Evolutionary conservation across 352 stramenopile species (phyloP), one percentile per base, ranked within the genome.

Genomic region (Phytophthora meadii): DNA sequence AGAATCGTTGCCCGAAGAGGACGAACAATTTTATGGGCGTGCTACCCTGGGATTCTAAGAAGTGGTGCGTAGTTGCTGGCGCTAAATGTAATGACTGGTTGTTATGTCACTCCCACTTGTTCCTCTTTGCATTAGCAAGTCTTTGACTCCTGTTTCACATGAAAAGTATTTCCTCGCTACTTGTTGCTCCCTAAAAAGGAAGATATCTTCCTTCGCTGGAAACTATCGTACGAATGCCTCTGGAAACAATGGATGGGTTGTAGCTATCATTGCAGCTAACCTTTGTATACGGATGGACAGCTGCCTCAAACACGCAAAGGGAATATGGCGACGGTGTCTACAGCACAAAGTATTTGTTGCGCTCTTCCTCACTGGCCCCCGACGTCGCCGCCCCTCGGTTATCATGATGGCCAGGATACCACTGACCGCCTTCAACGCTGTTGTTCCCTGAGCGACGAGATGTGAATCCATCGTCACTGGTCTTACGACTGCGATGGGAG

Each of bases 301-400:
- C 57, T 61, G 36, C 36, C 60, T 61, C 32, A 55, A 54, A 71
- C 48, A 68, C 57, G 53, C 65, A 71, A 36, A 59, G 47, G 41
- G 53, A 61, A 62, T 36, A 55, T 39, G 22, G n/a, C 44, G 48
- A 59, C 47, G 50, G 36, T 52, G 37, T 70, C 82, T 93, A 93
- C 41, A 93, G 71, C 61, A 93, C 85, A 57, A 93, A 93, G 73
- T 93, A 93, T 67, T 92, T 93, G 70, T 70, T 90, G 61, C 84
- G 82, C 52, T 90, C 80, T 55, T 93, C 84, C 65, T 93, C 82
- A 54, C 72, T 88, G 25, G 74, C 73, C 47, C 41, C 75, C 19
- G 79, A 87, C 34, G 72, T 63, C 37, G 65, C 69, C 34, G 72
- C 73, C 51, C 65, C 65, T 8, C 79, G 77, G 24, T 69, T 67